Evolutionary conservation across 768 basidiomycete species (phyloP), one percentile per base, ranked within the genome.

Genomic region (Tricholoma terreum): DNA sequence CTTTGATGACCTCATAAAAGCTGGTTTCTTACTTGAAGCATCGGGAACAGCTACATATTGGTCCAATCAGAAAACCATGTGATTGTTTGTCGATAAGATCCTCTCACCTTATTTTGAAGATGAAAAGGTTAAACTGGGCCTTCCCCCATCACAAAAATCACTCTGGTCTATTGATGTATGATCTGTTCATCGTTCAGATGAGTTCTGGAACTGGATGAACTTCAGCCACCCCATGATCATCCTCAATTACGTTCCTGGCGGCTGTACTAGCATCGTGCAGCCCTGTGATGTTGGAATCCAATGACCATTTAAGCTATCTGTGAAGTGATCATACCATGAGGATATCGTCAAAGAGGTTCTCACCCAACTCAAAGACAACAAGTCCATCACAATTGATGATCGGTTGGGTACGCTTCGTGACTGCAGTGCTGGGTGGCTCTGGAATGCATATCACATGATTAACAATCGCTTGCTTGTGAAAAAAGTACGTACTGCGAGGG

Each of bases 241-340:
- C 10, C 5, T 73, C 14, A 40, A 57, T 22, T 73, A 62, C 55
- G 62, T 76, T 19, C 70, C 75, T 31, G 70, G 69, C 4, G 67
- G 72, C 8, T 69, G 67, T 55, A 77, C 75, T 67, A 64, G 71
- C 9, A 53, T 72, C 9, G 56, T 49, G 6, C 73, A 73, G 58
- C 69, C 71, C 9, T 71, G 66, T 35, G 71, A 77, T 61, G 70
- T 75, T 21, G 73, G 75, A 2, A 69, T 76, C 34, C 77, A 78
- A 60, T 62, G 70, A 0, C 64, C 65, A 27, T 27, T 27, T 27
- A 79, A 79, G 56, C 66, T 62, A 4, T 67, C 70, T 6, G 63
- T 73, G 17, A 65, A 66, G 24, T 51, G 61, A 2, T 68, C 71
- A 0, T 66, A 67, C 50, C 75, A 77, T 59, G 59, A 67, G 27